A percentile compares a stretch with the other conserved stretches of the same genome.
These are phyloP conservation scores for Penicillium oxalicum DNA, from an alignment of 2,329 filamentous ascomycete genomes.

Conservation along the genomic window DNA sequence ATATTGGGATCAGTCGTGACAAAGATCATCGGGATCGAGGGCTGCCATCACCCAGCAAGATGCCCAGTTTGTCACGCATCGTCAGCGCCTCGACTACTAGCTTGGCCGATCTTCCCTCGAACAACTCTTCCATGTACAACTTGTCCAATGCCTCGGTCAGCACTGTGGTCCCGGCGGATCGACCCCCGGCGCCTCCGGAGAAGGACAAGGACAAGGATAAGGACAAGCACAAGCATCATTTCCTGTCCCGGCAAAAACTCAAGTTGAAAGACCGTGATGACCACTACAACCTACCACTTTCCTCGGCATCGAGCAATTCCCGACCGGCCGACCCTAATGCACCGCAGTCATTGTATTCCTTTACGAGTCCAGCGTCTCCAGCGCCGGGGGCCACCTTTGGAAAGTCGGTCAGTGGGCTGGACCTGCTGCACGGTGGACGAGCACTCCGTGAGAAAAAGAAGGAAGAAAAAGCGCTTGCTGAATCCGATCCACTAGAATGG, in stretches of 20 bases:
- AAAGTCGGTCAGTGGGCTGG: slow-evolving; percentile 75
- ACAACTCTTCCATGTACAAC: slow-evolving; percentile 54
- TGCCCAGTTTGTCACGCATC: slow-evolving; percentile 49
- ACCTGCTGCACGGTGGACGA: slow-evolving; percentile 69
- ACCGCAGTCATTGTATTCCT: slow-evolving; percentile 60
- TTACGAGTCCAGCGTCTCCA: slow-evolving; percentile 56
- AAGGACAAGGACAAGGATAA: slow-evolving; percentile 39
- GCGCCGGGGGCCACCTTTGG: slow-evolving; percentile 60
- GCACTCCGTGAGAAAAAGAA: slow-evolving; percentile 76
- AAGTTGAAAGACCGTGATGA: slow-evolving; percentile 60
- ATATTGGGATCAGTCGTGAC: slow-evolving; percentile 56
- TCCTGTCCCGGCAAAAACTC: slow-evolving; percentile 59
- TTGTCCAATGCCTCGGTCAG: slow-evolving; percentile 57
- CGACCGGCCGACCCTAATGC: slow-evolving; percentile 58
- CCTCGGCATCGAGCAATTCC: slow-evolving; percentile 61
- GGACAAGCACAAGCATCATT: slow-evolving; percentile 55
- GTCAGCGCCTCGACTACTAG: slow-evolving; percentile 58
- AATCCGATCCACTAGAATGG: slow-evolving; percentile 34
- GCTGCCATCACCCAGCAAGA: slow-evolving; percentile 55
- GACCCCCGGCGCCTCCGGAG: slow-evolving; percentile 32
- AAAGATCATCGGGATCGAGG: slow-evolving; percentile 50
- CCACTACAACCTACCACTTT: slow-evolving; percentile 52
- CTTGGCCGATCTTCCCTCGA: slow-evolving; percentile 50
- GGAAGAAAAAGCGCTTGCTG: slow-evolving; percentile 54
- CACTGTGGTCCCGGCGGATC: slow-evolving; percentile 51